Evolutionary conservation across 306 rosid species (phyloP).

Genomic region (Gleditsia sinensis): DNA sequence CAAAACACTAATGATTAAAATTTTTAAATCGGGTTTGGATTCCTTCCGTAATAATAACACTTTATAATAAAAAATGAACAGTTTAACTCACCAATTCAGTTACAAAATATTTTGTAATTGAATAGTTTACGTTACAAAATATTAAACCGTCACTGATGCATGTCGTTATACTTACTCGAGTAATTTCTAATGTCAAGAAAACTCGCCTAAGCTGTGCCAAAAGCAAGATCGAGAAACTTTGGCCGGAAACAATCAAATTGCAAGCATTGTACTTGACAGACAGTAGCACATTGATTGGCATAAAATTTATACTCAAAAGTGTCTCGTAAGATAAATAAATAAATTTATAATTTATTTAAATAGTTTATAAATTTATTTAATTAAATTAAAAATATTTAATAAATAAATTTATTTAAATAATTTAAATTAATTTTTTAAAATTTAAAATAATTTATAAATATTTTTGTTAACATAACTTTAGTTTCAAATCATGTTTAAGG

Average conservation of each 20-base stretch:
- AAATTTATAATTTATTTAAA: no score
- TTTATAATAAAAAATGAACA: slow-evolving; percentile 9
- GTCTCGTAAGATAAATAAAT: no score
- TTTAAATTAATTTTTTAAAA: no score
- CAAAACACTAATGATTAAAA: neutral
- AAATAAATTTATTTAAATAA: no score
- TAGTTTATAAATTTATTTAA: no score
- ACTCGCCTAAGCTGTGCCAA: slow-evolving; percentile 87
- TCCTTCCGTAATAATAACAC: slow-evolving; percentile 13
- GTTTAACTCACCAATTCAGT: neutral
- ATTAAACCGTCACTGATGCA: slow-evolving; percentile 14
- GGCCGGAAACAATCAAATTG: slow-evolving; percentile 69
- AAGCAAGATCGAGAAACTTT: slow-evolving; percentile 81
- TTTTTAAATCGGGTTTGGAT: neutral
- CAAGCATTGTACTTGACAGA: slow-evolving; percentile 30
- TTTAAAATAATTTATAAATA: no score
- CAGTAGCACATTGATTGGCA: neutral
- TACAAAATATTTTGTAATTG: neutral
- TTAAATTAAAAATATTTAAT: no score
- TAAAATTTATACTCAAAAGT: slow-evolving; percentile 26
- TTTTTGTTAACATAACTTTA: no score
- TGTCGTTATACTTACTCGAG: slow-evolving; percentile 67
- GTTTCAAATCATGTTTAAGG: no score
- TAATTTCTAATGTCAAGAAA: slow-evolving; percentile 80
- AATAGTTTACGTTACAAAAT: neutral